Evolutionary conservation across 202 grass and related monocot genomes (phyloP).

Genomic region (Cymbopogon flexuosus): DNA sequence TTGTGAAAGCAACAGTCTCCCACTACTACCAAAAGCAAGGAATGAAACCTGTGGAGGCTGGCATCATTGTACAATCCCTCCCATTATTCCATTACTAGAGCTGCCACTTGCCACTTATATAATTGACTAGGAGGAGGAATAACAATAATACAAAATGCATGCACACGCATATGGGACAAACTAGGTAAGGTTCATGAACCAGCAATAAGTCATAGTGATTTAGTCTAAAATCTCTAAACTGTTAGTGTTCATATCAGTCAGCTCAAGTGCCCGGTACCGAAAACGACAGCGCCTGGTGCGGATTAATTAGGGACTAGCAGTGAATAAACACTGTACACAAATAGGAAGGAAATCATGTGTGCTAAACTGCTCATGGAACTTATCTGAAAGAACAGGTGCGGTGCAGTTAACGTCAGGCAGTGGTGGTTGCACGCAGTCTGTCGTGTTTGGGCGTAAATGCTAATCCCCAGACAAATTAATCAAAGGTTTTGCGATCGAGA

Average conservation of each 20-base stretch:
- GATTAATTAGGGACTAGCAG: too few relatives aligned
- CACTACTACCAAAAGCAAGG: conserved; percentile 26
- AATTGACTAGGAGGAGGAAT: background rate
- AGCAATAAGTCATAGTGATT: background rate
- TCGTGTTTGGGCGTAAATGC: conserved; percentile 13
- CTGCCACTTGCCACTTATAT: background rate
- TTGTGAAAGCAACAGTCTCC: conserved; percentile 35
- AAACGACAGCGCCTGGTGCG: background rate
- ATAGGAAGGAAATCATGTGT: too few relatives aligned
- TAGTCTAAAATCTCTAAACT: conserved; percentile 26
- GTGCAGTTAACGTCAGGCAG: background rate
- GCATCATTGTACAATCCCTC: background rate
- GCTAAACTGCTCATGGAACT: too few relatives aligned
- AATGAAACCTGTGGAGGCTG: background rate
- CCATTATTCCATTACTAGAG: background rate
- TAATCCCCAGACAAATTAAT: conserved; percentile 19
- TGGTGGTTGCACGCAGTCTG: background rate
- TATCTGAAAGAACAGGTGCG: background rate
- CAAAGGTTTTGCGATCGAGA: background rate
- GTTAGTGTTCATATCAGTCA: conserved; percentile 25
- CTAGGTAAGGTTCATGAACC: background rate
- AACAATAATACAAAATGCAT: background rate
- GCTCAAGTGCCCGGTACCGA: background rate
- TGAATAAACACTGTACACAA: too few relatives aligned
- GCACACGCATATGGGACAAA: conserved; percentile 14